Conservation (phyloP, 805 yeast species). For the Zygosaccharomyces bailii region DNA sequence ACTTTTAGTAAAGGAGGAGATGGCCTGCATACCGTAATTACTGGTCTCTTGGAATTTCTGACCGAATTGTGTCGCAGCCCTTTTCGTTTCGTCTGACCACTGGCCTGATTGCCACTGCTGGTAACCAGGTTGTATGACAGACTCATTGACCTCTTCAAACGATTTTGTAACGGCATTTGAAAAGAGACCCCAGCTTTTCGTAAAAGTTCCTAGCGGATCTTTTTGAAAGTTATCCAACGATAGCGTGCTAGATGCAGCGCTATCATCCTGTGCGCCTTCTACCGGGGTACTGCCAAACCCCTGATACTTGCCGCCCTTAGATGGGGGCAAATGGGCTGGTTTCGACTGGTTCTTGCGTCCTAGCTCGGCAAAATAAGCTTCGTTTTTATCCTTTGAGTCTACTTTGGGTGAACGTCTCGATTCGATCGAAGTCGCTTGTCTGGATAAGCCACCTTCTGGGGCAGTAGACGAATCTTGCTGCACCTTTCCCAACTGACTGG, state of each 20-base stretch:
- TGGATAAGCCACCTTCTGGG: constrained; percentile 4
- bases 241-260: constrained; percentile 39
- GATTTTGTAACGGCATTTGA: constrained; percentile 82
- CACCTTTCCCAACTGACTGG: constrained; percentile 16
- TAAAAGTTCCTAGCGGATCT: constrained; percentile 88
- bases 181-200: constrained; percentile 93
- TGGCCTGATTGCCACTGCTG: constrained; percentile 72
- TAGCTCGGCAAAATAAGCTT: constrained; percentile 73
- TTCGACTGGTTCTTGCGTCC: constrained; percentile 70
- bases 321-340: constrained; percentile 80
- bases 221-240: constrained; percentile 65
- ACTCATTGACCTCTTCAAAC: constrained; percentile 78
- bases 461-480: constrained; percentile 10
- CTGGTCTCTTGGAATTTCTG: constrained; percentile 90
- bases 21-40: constrained; percentile 66
- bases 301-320: constrained; percentile 87
- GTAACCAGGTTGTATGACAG: constrained; percentile 88
- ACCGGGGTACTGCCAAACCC: constrained; percentile 85
- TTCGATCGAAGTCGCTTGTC: constrained; percentile 31
- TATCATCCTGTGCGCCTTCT: constrained; percentile 11
- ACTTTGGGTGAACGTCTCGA: constrained; percentile 41
- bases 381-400: constrained; percentile 59
- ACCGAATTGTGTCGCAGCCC: constrained; percentile 97
- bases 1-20: constrained; percentile 52
- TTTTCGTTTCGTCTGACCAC: constrained; percentile 71